phyloP scores from a whole-genome alignment of 495 filamentous ascomycete genomes.

The Aspergillus nidulans region DNA sequence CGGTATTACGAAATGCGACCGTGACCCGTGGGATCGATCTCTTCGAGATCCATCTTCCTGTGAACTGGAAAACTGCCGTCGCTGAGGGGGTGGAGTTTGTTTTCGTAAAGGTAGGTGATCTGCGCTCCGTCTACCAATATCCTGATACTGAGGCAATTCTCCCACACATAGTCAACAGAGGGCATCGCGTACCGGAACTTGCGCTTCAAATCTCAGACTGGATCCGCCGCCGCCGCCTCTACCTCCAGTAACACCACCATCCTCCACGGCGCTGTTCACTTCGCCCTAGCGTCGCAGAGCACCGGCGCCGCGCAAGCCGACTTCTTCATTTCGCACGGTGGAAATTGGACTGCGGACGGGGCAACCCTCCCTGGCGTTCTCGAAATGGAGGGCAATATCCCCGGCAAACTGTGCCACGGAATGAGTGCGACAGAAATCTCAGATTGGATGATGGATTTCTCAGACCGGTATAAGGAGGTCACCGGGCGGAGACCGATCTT shows the following conservation, averaged over 20 bases:
- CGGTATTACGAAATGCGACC: background rate
- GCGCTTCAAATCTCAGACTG: slow-evolving; percentile 52
- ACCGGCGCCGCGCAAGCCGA: slow-evolving; percentile 52
- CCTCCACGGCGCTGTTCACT: slow-evolving; percentile 63
- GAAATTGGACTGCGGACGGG: slow-evolving; percentile 58
- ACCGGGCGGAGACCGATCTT: slow-evolving; percentile 57
- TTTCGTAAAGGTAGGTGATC: slow-evolving; percentile 49
- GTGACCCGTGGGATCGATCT: slow-evolving; percentile 1
- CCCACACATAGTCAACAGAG: slow-evolving; percentile 55
- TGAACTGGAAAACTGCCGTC: slow-evolving; percentile 3
- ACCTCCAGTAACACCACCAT: slow-evolving; percentile 7
- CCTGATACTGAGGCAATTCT: background rate
- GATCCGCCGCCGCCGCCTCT: slow-evolving; percentile 32
- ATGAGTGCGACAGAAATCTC: slow-evolving; percentile 51
- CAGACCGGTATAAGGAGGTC: slow-evolving; percentile 47
- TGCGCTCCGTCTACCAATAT: background rate
- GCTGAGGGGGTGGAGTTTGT: slow-evolving; percentile 34
- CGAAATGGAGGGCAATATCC: slow-evolving; percentile 54
- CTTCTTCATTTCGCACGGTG: slow-evolving; percentile 58
- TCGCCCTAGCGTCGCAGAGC: slow-evolving; percentile 50
- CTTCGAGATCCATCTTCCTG: slow-evolving; percentile 7
- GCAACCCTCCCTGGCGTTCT: slow-evolving; percentile 65
- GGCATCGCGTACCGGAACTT: slow-evolving; percentile 51
- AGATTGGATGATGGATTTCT: slow-evolving; percentile 57
- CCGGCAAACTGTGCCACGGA: slow-evolving; percentile 48